These are phyloP conservation scores for Ceratocystis huliohia DNA, from an alignment of 2,329 filamentous ascomycete genomes.

Conservation along the genomic window DNA sequence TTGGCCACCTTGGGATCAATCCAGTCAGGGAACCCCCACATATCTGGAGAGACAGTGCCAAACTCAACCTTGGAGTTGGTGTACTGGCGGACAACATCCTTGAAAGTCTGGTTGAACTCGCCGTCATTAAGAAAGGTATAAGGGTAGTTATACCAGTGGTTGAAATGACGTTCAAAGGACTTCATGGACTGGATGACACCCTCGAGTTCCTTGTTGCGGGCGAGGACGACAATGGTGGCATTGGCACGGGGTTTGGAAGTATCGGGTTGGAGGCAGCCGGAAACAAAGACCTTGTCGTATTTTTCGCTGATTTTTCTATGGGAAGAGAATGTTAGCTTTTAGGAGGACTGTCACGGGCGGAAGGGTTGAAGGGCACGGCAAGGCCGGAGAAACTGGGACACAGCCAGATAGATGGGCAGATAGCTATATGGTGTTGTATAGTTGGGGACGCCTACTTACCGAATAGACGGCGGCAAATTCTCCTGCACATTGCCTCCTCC, in stretches of 20 bases:
- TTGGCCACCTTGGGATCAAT: conserved; percentile 85
- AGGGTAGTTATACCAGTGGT: conserved; percentile 95
- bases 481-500: conserved; percentile 63
- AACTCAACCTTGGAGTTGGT: conserved; percentile 84
- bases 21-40: conserved; percentile 98
- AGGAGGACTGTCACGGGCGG: neutral
- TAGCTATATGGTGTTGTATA: neutral
- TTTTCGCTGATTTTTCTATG: conserved; percentile 91
- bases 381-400: neutral
- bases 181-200: conserved; percentile 95
- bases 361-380: neutral
- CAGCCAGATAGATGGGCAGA: neutral
- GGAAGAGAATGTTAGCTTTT: neutral
- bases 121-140: conserved; percentile 98
- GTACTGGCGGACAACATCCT: conserved; percentile 74
- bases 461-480: conserved; percentile 72
- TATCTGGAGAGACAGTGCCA: conserved; percentile 75
- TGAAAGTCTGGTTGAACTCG: conserved; percentile 92
- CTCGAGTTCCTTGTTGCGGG: conserved; percentile 89
- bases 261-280: conserved; percentile 73
- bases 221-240: conserved; percentile 88
- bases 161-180: conserved; percentile 97
- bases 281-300: conserved; percentile 91
- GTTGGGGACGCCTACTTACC: conserved; percentile 42
- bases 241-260: conserved; percentile 73